Conservation (phyloP, 768 basidiomycete species). For the Pleurotus citrinopileatus region DNA sequence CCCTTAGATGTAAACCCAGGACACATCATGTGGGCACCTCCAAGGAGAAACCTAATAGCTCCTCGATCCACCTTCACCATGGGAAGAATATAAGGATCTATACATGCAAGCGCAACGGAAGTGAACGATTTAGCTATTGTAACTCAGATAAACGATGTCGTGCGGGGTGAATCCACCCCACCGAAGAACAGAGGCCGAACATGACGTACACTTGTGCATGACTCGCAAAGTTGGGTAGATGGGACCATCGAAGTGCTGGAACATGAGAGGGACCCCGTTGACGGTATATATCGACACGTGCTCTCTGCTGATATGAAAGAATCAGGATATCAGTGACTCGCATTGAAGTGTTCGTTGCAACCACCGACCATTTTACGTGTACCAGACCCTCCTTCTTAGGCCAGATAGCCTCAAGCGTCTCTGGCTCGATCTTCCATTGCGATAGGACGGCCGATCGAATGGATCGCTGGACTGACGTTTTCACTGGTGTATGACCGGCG, state of each 20-base stretch:
- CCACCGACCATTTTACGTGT: conserved; percentile 88
- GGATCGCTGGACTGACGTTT: conserved; percentile 88
- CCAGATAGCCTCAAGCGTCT: conserved; percentile 90
- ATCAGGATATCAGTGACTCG: conserved; percentile 3
- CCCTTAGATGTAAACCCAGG: conserved; percentile 94
- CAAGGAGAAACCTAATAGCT: conserved; percentile 94
- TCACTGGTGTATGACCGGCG: conserved; percentile 86
- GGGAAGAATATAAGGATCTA: conserved; percentile 91
- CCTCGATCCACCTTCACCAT: conserved; percentile 91
- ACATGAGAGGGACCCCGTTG: conserved; percentile 83
- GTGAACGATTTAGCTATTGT: background rate
- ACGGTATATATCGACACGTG: conserved; percentile 93
- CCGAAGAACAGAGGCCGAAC: conserved; percentile 3
- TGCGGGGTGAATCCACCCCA: conserved; percentile 7
- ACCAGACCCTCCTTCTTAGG: conserved; percentile 96
- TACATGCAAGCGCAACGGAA: conserved; percentile 8
- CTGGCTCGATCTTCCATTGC: conserved; percentile 80
- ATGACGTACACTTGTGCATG: conserved; percentile 82
- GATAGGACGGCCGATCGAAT: conserved; percentile 79
- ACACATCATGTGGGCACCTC: conserved; percentile 95
- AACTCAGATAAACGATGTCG: background rate
- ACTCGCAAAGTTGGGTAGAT: conserved; percentile 86
- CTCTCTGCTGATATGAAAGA: conserved; percentile 66
- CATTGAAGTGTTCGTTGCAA: background rate
- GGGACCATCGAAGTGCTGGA: conserved; percentile 96